Conservation (phyloP, 169 alveolate genomes). For the Perkinsus chesapeaki region DNA sequence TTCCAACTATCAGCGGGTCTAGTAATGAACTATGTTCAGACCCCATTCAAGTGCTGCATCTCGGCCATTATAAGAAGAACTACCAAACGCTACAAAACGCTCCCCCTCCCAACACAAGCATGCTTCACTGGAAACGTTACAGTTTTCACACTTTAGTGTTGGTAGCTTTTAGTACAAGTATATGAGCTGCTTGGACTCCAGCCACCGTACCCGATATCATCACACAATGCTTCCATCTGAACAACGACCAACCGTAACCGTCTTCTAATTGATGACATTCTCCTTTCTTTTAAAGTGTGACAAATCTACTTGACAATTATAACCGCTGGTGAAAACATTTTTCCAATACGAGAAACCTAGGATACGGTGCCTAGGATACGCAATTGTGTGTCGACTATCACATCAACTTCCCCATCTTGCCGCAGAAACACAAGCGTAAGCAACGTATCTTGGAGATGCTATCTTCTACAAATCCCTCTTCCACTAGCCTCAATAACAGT, state of each 20-base stretch:
- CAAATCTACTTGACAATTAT: no score
- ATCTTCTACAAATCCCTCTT: not conserved
- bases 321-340: no score
- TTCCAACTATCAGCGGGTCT: not conserved
- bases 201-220: not conserved
- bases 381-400: no score
- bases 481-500: not conserved
- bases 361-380: no score
- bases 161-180: not conserved
- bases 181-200: not conserved
- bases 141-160: not conserved
- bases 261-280: not conserved
- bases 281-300: no score
- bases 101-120: not conserved
- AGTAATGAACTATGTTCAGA: not conserved
- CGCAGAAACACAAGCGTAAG: no score
- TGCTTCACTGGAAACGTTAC: not conserved
- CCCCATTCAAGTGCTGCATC: not conserved
- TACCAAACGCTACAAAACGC: not conserved
- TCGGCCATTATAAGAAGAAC: not conserved
- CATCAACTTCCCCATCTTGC: no score
- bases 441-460: not conserved
- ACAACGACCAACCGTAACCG: no score
- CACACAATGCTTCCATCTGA: not conserved
- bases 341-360: no score